phyloP scores from a whole-genome alignment of 1,284 basidiomycete species.

The Phellopilus nigrolimitatus region DNA sequence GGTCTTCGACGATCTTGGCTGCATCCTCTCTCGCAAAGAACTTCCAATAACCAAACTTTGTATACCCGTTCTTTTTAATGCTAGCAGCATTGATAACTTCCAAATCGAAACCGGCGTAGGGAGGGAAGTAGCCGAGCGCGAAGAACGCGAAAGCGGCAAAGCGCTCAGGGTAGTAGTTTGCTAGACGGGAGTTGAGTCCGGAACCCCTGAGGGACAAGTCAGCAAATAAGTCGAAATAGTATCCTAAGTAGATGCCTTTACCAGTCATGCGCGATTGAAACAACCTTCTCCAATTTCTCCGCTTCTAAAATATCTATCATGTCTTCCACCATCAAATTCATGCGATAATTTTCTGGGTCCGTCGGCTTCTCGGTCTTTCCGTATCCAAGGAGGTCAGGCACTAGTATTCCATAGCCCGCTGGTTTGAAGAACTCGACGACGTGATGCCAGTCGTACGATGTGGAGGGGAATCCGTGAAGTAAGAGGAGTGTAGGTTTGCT shows the following conservation, averaged over 20 bases:
- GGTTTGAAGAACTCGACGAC: too few species aligned
- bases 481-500: constrained; percentile 26
- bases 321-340: constrained; percentile 22
- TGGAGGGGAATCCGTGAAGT: constrained; percentile 32
- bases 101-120: constrained; percentile 10
- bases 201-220: constrained; percentile 9
- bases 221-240: background rate
- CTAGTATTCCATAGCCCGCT: constrained; percentile 52
- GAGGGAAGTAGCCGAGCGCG: constrained; percentile 22
- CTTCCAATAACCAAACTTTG: constrained; percentile 32
- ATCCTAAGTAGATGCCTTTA: background rate
- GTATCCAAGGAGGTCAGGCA: constrained; percentile 49
- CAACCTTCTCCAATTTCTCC: constrained; percentile 22
- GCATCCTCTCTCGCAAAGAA: constrained; percentile 31
- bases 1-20: constrained; percentile 26
- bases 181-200: constrained; percentile 15
- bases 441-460: too few species aligned
- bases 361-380: constrained; percentile 36
- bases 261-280: constrained; percentile 26
- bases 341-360: constrained; percentile 22
- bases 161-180: constrained; percentile 19
- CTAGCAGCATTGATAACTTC: constrained; percentile 10
- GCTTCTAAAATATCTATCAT: constrained; percentile 26
- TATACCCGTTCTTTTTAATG: constrained; percentile 23
- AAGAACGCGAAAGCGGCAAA: constrained; percentile 25